Base-by-base conservation (phyloP, 1,284 basidiomycete genomes). In the Chalciporus sp. region DNA sequence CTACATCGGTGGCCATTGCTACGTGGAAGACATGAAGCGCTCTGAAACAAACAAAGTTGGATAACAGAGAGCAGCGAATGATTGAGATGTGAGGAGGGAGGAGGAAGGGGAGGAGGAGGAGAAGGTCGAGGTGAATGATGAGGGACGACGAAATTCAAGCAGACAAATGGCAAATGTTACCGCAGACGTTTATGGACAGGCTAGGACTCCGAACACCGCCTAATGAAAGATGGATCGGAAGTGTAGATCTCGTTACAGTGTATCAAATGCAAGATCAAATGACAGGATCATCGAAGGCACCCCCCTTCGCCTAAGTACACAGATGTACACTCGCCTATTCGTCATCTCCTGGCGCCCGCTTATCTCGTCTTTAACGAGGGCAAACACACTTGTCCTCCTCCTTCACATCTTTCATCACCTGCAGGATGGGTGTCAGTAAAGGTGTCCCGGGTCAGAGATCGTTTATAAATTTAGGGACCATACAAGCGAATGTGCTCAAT, bases 351-450 rank as follows among this genome's bases (percentile, higher is more conserved):
- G 48, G 43, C 56, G 53, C 48, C 50, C 61, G 58, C 57, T 59
- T 61, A 58, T 49, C 35, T 45, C 52, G 44, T 41, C 62, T 57
- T 65, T 57, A 71, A 62, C 78, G 76, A 51, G 74, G 59, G 66
- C 88, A 90, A 59, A 66, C 70, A 70, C 88, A 90, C 69, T 78
- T 82, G 69, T 90, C 81, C 63, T 85, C 84, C 58, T 85, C 85
- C 65, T 82, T 80, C 14, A 47, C 2, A n/a, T 33, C 70, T 60
- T 75, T 74, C 85, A 90, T 85, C 56, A 85, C 85, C 84, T 87
- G 66, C 27, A 62, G 51, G 43, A 27, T 23, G 12, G 23, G 6
- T 23, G 53, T 63, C 56, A 61, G 51, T 46, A 48, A 52, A 31
- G 58, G 59, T 61, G 58, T 61, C 58, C 54, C 55, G 57, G 57